Evolutionary conservation across 768 basidiomycete species (phyloP), one percentile per base, ranked within the genome.

Genomic region (Trametes gibbosa): DNA sequence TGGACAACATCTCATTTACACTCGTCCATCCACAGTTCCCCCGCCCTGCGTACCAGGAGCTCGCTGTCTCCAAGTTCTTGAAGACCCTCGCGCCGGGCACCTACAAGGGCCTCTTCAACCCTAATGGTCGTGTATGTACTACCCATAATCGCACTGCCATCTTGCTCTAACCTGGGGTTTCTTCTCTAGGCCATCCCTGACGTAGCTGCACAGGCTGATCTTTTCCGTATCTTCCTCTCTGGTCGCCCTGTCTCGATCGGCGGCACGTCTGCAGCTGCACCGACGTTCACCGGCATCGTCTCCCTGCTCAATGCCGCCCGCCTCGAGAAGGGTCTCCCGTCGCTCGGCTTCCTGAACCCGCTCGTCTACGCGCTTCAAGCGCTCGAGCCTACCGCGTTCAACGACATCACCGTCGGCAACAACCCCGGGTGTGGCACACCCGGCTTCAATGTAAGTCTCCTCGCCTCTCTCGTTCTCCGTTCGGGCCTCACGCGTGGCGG

Each of bases 261-360:
- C 1, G 89, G 89, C 34, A 91, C 89, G 1, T 88, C 86, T 14
- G 84, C 84, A 0, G 68, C 87, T 0, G 66, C 84, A 8, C 89
- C 88, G 1, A 77, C 85, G 0, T 85, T 91, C 58, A 79, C 87
- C 6, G 82, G 78, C 24, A 73, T 90, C 51, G 74, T 89, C 17
- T 77, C 86, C 3, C 77, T 90, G 61, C 71, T 90, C 51, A 77
- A 76, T 55, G 70, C 74, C 50, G 72, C 70, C 6, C 68, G 69
- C 21, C 59, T 76, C 51, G 50, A 69, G 3, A 63, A 62, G 34
- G 70, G 71, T 1, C 65, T 65, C 37, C 59, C 69, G 5, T 34
- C 74, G 34, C 70, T 77, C 19, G 76, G 76, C 5, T 76, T 75
- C 70, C 65, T 77, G 23, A 75, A 76, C 64, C 74, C 76, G 4